These are phyloP conservation scores for Erythrophleum ivorense DNA, from an alignment of 331 rosid genomes.

Conservation along the genomic window DNA sequence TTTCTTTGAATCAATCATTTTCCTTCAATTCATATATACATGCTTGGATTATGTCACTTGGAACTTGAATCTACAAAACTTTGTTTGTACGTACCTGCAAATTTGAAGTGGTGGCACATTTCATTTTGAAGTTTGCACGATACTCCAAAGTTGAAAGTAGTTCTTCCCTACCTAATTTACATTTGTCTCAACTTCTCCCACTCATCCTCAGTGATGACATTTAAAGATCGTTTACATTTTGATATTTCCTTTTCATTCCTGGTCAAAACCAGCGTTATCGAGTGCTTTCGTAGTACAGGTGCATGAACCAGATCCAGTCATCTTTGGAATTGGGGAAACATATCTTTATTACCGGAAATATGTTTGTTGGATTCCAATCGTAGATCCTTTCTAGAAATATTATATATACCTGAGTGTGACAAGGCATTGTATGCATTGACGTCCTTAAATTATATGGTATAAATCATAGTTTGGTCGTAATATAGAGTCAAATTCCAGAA, in stretches of 20 bases:
- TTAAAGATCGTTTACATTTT: background rate
- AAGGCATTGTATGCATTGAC: too few relatives aligned
- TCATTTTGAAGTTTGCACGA: constrained; percentile 36
- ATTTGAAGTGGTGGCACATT: background rate
- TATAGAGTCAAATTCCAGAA: background rate
- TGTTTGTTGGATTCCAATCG: background rate
- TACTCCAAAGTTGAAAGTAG: background rate
- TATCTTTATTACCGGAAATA: constrained; percentile 31
- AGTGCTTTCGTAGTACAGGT: constrained; percentile 27
- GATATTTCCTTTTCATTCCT: background rate
- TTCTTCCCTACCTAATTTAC: constrained; percentile 24
- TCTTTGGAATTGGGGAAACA: constrained; percentile 26
- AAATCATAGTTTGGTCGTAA: too few relatives aligned
- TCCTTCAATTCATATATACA: background rate
- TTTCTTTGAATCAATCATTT: background rate
- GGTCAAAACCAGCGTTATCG: background rate
- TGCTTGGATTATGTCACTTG: background rate
- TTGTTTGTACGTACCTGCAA: background rate
- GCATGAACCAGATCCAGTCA: constrained; percentile 49
- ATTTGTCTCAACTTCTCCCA: background rate
- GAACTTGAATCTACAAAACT: background rate
- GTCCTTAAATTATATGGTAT: background rate
- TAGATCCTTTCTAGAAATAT: background rate
- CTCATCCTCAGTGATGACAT: background rate
- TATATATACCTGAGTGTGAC: background rate